Conservation (phyloP, 345 rosid genomes). For the Murraya koenigii region DNA sequence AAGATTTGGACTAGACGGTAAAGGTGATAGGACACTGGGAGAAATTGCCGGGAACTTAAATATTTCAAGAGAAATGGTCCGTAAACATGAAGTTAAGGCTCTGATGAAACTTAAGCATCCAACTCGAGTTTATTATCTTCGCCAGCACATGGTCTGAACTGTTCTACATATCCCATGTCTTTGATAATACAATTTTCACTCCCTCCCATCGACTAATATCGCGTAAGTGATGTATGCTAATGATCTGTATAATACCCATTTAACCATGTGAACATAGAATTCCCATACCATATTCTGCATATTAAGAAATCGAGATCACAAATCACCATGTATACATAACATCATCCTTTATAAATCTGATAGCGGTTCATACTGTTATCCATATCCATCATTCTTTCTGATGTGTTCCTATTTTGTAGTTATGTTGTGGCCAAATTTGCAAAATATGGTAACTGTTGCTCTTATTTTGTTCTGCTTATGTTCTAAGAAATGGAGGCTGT, state of each 20-base stretch:
- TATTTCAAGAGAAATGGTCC: constrained; percentile 96
- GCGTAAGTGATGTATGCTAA: constrained; percentile 12
- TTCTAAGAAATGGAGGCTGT: neutral
- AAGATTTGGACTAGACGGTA: constrained; percentile 91
- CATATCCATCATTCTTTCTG: neutral
- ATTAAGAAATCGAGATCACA: constrained; percentile 2
- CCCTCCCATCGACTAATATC: neutral
- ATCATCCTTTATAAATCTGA: neutral
- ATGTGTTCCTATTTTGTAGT: neutral
- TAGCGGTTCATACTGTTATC: neutral
- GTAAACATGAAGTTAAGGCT: constrained; percentile 94
- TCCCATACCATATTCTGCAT: constrained; percentile 25
- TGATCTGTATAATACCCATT: constrained; percentile 27
- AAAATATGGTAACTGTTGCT: neutral
- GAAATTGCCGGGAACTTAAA: constrained; percentile 91
- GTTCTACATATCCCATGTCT: neutral
- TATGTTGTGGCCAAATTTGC: neutral
- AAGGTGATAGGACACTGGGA: constrained; percentile 86
- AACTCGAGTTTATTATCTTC: constrained; percentile 79
- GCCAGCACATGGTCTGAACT: constrained; percentile 59
- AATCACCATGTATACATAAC: constrained; percentile 6
- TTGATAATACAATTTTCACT: constrained; percentile 7
- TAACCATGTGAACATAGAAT: constrained; percentile 18
- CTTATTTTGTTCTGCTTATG: neutral
- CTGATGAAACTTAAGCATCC: constrained; percentile 98